Percentiles rank a stretch among this genome's conserved stretches.
Conservation (phyloP, 768 basidiomycete genomes). For the Pleurotus salmoneostramineus region DNA sequence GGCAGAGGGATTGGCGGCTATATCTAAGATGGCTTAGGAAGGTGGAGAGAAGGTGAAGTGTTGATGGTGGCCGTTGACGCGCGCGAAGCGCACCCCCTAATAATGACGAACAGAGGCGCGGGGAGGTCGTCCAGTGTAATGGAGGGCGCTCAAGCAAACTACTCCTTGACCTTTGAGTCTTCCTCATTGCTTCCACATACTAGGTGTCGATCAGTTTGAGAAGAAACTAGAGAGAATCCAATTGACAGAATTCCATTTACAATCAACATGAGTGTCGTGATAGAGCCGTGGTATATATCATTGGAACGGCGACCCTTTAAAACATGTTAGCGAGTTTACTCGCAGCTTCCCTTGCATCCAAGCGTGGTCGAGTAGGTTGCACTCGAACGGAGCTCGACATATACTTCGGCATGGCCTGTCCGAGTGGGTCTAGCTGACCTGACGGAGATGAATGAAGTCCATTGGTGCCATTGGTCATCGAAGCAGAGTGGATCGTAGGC, state of each 20-base stretch:
- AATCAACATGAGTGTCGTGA: not conserved
- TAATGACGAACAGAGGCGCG: too few relatives aligned
- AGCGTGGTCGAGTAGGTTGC: conserved; percentile 63
- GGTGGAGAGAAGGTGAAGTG: too few relatives aligned
- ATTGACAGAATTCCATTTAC: not conserved
- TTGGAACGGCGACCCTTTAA: conserved; percentile 25
- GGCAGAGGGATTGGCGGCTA: too few relatives aligned
- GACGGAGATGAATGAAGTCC: conserved; percentile 22
- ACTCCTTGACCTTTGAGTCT: too few relatives aligned
- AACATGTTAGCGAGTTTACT: conserved; percentile 92
- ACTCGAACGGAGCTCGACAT: conserved; percentile 76
- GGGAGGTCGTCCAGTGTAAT: too few relatives aligned
- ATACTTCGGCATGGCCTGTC: conserved; percentile 51
- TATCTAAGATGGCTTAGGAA: too few relatives aligned
- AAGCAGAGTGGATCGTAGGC: conserved; percentile 12
- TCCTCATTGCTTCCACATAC: not conserved
- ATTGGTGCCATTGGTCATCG: conserved; percentile 11
- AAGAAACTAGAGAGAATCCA: not conserved
- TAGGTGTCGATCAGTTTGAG: conserved; percentile 20
- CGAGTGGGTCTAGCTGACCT: conserved; percentile 58
- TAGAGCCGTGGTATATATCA: not conserved
- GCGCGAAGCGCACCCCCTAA: too few relatives aligned
- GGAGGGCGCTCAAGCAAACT: too few relatives aligned
- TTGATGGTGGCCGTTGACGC: too few relatives aligned
- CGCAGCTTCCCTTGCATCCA: conserved; percentile 85